Percentiles rank a stretch among this genome's conserved stretches.
phyloP scores from a whole-genome alignment of 2,329 filamentous ascomycete species.

The Bipolaris oryzae region DNA sequence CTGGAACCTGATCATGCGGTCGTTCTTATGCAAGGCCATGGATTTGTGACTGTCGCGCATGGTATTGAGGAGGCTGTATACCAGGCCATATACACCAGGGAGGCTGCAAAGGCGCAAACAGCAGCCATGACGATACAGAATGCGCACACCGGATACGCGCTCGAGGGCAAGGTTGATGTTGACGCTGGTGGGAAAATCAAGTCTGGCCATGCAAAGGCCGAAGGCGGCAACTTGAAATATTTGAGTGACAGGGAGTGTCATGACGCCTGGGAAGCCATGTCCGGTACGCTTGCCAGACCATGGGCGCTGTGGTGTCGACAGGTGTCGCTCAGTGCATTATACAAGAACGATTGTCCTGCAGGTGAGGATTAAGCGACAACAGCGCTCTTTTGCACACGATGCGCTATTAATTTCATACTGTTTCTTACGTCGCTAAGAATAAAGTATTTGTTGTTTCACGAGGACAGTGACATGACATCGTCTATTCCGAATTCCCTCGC shows the following conservation, averaged over 20 bases:
- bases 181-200: slow-evolving; percentile 50
- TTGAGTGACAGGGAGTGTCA: slow-evolving; percentile 51
- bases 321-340: slow-evolving; percentile 48
- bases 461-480: background rate
- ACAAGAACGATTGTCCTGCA: slow-evolving; percentile 48
- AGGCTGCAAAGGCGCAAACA: slow-evolving; percentile 51
- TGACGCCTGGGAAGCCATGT: slow-evolving; percentile 50
- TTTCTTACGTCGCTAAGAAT: background rate
- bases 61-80: slow-evolving; percentile 55
- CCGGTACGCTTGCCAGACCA: slow-evolving; percentile 44
- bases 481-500: too few species aligned
- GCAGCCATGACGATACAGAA: slow-evolving; percentile 44
- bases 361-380: slow-evolving; percentile 31
- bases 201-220: slow-evolving; percentile 49
- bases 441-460: background rate
- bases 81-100: slow-evolving; percentile 52
- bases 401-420: background rate
- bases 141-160: slow-evolving; percentile 43
- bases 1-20: slow-evolving; percentile 45
- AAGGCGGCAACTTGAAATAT: slow-evolving; percentile 52
- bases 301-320: slow-evolving; percentile 55
- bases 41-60: slow-evolving; percentile 52
- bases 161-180: slow-evolving; percentile 50
- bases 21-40: slow-evolving; percentile 53
- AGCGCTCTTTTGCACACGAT: background rate